These are phyloP conservation scores for Castanea mollissima DNA, from an alignment of 306 rosid species.

Conservation along the genomic window DNA sequence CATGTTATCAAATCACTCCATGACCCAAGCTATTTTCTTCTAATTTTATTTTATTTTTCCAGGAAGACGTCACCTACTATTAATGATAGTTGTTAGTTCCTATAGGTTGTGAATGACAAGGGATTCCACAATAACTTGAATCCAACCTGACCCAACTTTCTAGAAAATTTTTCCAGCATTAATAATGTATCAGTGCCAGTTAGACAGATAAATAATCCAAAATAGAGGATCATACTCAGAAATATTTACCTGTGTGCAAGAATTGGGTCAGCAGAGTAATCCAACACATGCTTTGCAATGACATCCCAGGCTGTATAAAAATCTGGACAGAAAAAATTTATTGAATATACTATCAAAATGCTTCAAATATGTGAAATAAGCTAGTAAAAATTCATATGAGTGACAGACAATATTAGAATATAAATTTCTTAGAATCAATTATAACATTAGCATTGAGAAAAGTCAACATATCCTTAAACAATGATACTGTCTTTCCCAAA, in stretches of 20 bases:
- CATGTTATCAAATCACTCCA: background rate
- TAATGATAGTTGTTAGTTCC: background rate
- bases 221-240: slow-evolving; percentile 17
- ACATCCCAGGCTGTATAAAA: slow-evolving; percentile 98
- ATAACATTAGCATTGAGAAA: background rate
- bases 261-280: slow-evolving; percentile 49
- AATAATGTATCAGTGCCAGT: slow-evolving; percentile 9
- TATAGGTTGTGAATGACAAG: slow-evolving; percentile 4
- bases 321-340: slow-evolving; percentile 44
- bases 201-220: slow-evolving; percentile 8
- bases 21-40: background rate
- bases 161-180: slow-evolving; percentile 16
- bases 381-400: background rate
- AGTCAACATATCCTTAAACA: background rate
- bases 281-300: slow-evolving; percentile 61
- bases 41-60: background rate
- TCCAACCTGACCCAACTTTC: background rate
- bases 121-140: slow-evolving; percentile 10
- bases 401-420: background rate
- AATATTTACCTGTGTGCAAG: slow-evolving; percentile 67
- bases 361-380: background rate
- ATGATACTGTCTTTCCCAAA: background rate
- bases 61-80: background rate
- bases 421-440: background rate
- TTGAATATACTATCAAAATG: slow-evolving; percentile 24